Evolutionary conservation across 441 rosid genomes (phyloP).

Genomic region (Jatropha podagrica): DNA sequence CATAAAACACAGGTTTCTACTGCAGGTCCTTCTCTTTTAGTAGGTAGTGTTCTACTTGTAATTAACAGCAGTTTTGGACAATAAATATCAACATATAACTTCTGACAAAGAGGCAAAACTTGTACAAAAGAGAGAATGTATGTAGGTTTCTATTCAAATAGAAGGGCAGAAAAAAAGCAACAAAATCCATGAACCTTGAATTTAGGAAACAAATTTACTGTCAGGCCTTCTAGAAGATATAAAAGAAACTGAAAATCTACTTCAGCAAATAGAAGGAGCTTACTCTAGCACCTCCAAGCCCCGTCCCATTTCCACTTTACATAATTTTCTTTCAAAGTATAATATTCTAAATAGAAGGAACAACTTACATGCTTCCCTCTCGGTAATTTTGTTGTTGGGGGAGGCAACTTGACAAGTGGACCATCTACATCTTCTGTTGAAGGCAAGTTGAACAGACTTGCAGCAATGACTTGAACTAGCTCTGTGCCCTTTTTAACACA

Average conservation of each 20-base stretch:
- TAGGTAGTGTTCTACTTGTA: background rate
- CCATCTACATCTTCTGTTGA: constrained; percentile 79
- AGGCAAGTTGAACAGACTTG: constrained; percentile 65
- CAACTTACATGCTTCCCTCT: constrained; percentile 85
- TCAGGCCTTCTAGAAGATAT: background rate
- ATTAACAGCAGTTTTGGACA: background rate
- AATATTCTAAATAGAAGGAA: constrained; percentile 7
- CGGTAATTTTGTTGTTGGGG: constrained; percentile 70
- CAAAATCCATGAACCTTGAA: background rate
- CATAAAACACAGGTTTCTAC: background rate
- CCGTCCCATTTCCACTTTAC: no score
- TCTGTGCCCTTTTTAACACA: constrained; percentile 60
- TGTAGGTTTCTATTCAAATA: background rate
- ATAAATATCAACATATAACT: background rate
- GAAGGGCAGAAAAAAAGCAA: background rate
- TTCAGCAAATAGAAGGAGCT: no score
- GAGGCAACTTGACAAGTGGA: constrained; percentile 84
- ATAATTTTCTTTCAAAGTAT: background rate
- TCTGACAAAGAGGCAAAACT: background rate
- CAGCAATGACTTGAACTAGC: constrained; percentile 77
- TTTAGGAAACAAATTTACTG: background rate
- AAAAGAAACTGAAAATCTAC: background rate
- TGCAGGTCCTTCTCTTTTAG: background rate
- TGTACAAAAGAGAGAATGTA: background rate
- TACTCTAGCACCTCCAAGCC: no score